These are phyloP conservation scores for Neoascochyta sp. DNA, from an alignment of 2,329 filamentous ascomycete species.

Conservation along the genomic window DNA sequence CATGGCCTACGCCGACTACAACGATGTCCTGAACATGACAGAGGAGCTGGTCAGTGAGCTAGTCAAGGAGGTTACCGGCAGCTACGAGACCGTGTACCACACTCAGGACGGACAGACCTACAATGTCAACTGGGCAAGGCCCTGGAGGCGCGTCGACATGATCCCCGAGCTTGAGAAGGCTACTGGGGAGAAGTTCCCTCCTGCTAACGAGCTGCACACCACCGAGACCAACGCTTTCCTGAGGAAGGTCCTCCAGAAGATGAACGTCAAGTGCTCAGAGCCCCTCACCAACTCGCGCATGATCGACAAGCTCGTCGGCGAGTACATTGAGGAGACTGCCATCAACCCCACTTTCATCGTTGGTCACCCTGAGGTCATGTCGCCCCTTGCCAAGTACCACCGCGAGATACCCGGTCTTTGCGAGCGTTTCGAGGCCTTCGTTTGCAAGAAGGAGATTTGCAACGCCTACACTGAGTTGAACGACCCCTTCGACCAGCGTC, in stretches of 20 bases:
- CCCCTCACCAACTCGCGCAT: conserved; percentile 92
- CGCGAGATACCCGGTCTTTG: conserved; percentile 71
- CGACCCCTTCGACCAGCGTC: conserved; percentile 89
- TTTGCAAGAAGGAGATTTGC: conserved; percentile 93
- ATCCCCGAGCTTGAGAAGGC: conserved; percentile 87
- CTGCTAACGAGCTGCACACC: conserved; percentile 84
- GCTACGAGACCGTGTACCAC: conserved; percentile 80
- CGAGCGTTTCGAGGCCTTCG: conserved; percentile 96
- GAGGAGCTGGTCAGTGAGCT: conserved; percentile 89
- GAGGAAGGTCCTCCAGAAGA: conserved; percentile 71
- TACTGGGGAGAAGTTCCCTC: conserved; percentile 89
- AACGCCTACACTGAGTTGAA: conserved; percentile 99
- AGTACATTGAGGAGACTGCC: conserved; percentile 92
- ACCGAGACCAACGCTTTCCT: conserved; percentile 86
- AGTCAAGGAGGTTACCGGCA: conserved; percentile 83
- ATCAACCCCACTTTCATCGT: conserved; percentile 90
- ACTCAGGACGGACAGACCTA: conserved; percentile 82
- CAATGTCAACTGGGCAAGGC: conserved; percentile 92
- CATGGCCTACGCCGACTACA: conserved; percentile 64
- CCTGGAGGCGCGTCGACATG: conserved; percentile 94
- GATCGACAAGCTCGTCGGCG: conserved; percentile 88
- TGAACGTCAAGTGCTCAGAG: conserved; percentile 81
- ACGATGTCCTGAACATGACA: conserved; percentile 85
- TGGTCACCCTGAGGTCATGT: conserved; percentile 84
- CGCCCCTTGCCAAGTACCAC: conserved; percentile 93